Conservation (phyloP, 768 basidiomycete genomes). For the Inosperma sp. region DNA sequence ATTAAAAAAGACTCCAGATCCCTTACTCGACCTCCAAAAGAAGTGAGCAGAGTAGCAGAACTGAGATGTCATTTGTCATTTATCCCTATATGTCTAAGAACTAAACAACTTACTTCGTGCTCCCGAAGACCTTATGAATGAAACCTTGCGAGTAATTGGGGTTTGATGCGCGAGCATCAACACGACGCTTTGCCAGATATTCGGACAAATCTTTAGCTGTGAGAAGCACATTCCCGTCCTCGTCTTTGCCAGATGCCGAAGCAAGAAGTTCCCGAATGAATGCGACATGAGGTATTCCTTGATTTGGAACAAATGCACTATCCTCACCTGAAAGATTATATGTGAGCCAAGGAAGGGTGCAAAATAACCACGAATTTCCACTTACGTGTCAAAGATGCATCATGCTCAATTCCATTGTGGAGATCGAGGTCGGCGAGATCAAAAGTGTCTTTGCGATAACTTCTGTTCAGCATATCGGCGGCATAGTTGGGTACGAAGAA, state of each 20-base stretch:
- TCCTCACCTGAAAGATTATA: conserved; percentile 52
- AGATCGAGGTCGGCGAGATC: conserved; percentile 63
- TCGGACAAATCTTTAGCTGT: conserved; percentile 56
- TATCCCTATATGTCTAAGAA: not conserved
- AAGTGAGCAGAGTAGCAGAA: conserved; percentile 55
- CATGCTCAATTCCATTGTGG: conserved; percentile 75
- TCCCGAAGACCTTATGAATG: conserved; percentile 59
- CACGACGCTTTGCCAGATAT: conserved; percentile 55
- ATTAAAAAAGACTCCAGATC: conserved; percentile 51
- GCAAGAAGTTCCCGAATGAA: conserved; percentile 55
- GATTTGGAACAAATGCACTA: conserved; percentile 41
- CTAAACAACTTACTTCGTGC: conserved; percentile 52
- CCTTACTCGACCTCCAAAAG: conserved; percentile 58
- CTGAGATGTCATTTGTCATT: conserved; percentile 29
- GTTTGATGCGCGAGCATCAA: conserved; percentile 49
- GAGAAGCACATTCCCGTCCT: conserved; percentile 43
- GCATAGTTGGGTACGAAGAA: conserved; percentile 59
- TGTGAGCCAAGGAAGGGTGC: not conserved
- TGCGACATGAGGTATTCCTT: conserved; percentile 44
- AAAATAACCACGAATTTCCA: conserved; percentile 11
- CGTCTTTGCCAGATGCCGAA: conserved; percentile 55
- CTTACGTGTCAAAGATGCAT: conserved; percentile 58
- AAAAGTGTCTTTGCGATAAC: conserved; percentile 54
- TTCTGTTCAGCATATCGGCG: conserved; percentile 52
- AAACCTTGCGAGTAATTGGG: conserved; percentile 48